phyloP scores from a whole-genome alignment of 2,329 filamentous ascomycete genomes.

The Chalara sp. region DNA sequence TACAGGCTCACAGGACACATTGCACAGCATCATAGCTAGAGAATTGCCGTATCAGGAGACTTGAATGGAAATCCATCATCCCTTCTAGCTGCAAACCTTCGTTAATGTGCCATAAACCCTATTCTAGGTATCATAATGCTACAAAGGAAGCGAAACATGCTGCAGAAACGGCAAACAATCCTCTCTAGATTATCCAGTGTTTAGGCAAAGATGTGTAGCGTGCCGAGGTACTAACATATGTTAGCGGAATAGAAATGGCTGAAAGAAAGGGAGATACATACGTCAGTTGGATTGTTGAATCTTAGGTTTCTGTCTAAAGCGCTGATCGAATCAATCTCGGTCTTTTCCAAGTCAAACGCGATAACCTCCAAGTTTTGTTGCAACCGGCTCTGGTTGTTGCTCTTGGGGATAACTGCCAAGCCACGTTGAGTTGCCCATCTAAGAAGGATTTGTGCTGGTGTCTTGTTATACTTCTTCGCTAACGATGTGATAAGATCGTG shows the following conservation, averaged over 20 bases:
- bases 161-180: too few species aligned
- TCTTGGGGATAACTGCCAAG: conserved; percentile 79
- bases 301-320: conserved; percentile 58
- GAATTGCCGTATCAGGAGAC: too few species aligned
- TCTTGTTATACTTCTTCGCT: conserved; percentile 64
- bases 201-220: conserved; percentile 47
- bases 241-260: conserved; percentile 3
- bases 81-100: too few species aligned
- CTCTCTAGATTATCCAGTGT: background rate
- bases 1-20: too few species aligned
- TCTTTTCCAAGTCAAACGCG: conserved; percentile 57
- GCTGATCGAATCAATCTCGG: conserved; percentile 61
- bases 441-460: conserved; percentile 73
- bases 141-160: too few species aligned
- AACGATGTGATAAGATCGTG: conserved; percentile 57
- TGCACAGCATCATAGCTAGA: too few species aligned
- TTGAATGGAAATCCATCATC: too few species aligned
- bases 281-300: conserved; percentile 69
- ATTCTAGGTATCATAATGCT: too few species aligned
- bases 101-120: too few species aligned
- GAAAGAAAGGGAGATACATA: conserved; percentile 2
- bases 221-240: conserved; percentile 35
- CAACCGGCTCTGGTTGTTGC: conserved; percentile 49
- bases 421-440: conserved; percentile 82
- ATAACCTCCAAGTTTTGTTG: conserved; percentile 61